These are phyloP conservation scores for Aspergillus carbonarius DNA, from an alignment of 2,329 filamentous ascomycete genomes.

Conservation along the genomic window DNA sequence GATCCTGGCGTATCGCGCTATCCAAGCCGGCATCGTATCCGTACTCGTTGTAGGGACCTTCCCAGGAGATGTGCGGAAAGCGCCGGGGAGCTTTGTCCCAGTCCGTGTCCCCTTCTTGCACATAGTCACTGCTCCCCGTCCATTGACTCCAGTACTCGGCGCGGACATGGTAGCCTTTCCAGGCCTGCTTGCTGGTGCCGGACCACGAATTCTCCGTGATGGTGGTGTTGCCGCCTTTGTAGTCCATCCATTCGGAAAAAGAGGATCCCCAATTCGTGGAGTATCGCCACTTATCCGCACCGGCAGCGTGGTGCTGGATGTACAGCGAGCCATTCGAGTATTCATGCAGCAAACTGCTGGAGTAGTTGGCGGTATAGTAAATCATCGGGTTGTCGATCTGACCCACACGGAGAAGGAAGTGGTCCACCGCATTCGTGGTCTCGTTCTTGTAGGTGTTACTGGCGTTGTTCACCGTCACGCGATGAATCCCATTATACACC, in stretches of 20 bases:
- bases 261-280: constrained; percentile 60
- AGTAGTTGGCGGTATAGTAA: constrained; percentile 60
- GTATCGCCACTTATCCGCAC: constrained; percentile 62
- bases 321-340: constrained; percentile 43
- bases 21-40: constrained; percentile 61
- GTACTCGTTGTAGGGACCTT: constrained; percentile 62
- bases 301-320: constrained; percentile 58
- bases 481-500: constrained; percentile 61
- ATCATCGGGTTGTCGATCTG: constrained; percentile 58
- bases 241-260: constrained; percentile 59
- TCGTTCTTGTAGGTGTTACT: constrained; percentile 43
- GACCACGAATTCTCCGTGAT: constrained; percentile 53
- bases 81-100: constrained; percentile 45
- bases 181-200: constrained; percentile 56
- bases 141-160: constrained; percentile 62
- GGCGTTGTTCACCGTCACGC: constrained; percentile 56
- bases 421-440: constrained; percentile 53
- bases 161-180: constrained; percentile 60
- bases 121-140: constrained; percentile 58
- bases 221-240: constrained; percentile 51
- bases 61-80: constrained; percentile 61
- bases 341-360: constrained; percentile 50
- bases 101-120: constrained; percentile 58
- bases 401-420: constrained; percentile 60
- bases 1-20: constrained; percentile 51